Percentiles rank a stretch among this genome's conserved stretches.
phyloP scores from a whole-genome alignment of 306 rosid species.

The Vicia faba region DNA sequence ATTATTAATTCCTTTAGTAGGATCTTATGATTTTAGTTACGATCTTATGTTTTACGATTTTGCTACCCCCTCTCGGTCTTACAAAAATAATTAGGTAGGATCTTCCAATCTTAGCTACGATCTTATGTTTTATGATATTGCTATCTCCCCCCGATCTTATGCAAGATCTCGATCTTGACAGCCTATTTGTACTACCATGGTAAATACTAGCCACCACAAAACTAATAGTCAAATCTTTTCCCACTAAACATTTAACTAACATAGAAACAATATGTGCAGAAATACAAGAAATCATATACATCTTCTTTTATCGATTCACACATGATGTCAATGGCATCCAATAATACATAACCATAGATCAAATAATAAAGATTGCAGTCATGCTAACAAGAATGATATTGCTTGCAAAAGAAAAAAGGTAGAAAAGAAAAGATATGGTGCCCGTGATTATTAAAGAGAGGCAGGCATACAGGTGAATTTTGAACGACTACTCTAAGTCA shows the following conservation, averaged over 20 bases:
- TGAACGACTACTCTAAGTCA: constrained; percentile 1
- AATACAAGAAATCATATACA: constrained; percentile 1
- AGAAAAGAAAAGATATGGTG: constrained; percentile 25
- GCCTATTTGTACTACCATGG: constrained; percentile 4
- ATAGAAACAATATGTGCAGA: constrained; percentile 24
- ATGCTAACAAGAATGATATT: constrained; percentile 20
- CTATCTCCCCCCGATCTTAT: too few species aligned
- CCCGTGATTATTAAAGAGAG: constrained; percentile 22
- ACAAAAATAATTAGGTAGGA: too few species aligned
- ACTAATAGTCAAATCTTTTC: constrained; percentile 12
- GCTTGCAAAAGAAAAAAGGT: constrained; percentile 30
- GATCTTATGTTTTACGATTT: too few species aligned
- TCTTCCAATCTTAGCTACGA: too few species aligned
- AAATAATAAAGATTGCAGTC: constrained; percentile 14
- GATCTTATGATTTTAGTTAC: too few species aligned
- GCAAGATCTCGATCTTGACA: too few species aligned
- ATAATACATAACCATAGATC: constrained; percentile 13
- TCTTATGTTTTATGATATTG: too few species aligned
- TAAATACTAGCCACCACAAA: constrained; percentile 17
- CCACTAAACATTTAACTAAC: constrained; percentile 20
- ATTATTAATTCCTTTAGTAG: too few species aligned
- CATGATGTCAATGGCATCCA: constrained; percentile 22
- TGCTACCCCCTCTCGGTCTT: too few species aligned
- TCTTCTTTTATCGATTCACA: constrained; percentile 7
- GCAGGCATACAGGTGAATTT: constrained; percentile 20